phyloP scores from a whole-genome alignment of 441 rosid genomes.

The Erodium chrysanthum region DNA sequence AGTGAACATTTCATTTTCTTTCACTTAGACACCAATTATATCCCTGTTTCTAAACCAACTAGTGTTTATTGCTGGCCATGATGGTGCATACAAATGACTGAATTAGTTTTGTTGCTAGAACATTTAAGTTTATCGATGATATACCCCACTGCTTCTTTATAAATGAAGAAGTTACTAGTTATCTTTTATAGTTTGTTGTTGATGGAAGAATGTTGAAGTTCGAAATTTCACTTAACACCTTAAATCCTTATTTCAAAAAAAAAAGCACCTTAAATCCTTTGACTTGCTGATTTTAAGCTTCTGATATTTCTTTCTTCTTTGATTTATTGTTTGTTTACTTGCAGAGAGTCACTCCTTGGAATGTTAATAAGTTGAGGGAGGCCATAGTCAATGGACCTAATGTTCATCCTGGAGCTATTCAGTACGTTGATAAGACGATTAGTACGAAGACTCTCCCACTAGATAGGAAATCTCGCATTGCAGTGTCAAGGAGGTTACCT shows the following conservation, averaged over 20 bases:
- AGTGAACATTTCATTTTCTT: no score
- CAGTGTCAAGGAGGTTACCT: conserved; percentile 66
- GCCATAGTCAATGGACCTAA: conserved; percentile 84
- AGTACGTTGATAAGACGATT: conserved; percentile 72
- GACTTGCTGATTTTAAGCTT: conserved; percentile 2
- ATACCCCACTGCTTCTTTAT: neutral
- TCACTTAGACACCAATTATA: no score
- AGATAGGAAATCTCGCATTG: conserved; percentile 43
- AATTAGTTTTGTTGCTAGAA: neutral
- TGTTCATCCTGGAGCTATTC: conserved; percentile 86
- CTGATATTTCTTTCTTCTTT: conserved; percentile 8
- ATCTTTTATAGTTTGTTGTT: neutral
- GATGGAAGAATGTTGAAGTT: neutral
- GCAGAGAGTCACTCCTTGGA: conserved; percentile 95
- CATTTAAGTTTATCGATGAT: neutral
- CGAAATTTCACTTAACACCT: neutral
- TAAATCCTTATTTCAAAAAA: no score
- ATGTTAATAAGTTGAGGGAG: conserved; percentile 55
- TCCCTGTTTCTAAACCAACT: no score
- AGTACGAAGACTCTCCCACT: conserved; percentile 43
- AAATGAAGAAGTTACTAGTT: neutral
- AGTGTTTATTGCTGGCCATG: no score
- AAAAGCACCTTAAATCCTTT: no score
- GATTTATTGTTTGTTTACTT: conserved; percentile 15
- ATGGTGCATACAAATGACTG: no score